Evolutionary conservation across 2,329 filamentous ascomycete species (phyloP).

Genomic region (Fusarium euwallaceae): DNA sequence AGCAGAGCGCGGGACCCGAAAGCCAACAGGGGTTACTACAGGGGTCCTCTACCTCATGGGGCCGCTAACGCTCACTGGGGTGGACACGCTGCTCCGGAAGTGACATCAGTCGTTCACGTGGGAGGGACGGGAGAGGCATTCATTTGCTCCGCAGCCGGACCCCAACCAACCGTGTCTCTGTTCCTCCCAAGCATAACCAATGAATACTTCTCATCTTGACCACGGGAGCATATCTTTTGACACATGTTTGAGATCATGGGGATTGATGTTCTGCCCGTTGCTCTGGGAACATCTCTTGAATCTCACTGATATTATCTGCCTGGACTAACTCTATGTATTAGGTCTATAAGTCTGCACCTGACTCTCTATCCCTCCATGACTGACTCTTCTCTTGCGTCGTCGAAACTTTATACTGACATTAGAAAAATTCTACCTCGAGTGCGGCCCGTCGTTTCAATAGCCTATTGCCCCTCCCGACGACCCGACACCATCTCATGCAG

Average conservation of each 20-base stretch:
- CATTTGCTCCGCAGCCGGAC: slow-evolving; percentile 12
- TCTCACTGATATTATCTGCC: background rate
- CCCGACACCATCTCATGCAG: slow-evolving; percentile 3
- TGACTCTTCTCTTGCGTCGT: background rate
- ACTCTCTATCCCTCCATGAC: background rate
- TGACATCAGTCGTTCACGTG: slow-evolving; percentile 35
- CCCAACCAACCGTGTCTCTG: background rate
- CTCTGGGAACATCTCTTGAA: background rate
- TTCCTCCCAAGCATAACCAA: slow-evolving; percentile 23
- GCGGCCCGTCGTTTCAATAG: slow-evolving; percentile 32
- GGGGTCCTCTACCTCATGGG: slow-evolving; percentile 13
- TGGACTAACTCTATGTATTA: background rate
- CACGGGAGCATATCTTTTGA: slow-evolving; percentile 34
- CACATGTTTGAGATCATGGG: slow-evolving; percentile 29
- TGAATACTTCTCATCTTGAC: slow-evolving; percentile 17
- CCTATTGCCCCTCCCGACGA: slow-evolving; percentile 17
- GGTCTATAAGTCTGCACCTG: background rate
- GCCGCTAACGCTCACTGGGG: slow-evolving; percentile 1
- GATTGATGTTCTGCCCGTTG: slow-evolving; percentile 17
- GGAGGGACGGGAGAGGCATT: slow-evolving; percentile 23
- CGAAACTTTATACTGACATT: background rate
- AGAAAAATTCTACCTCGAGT: background rate
- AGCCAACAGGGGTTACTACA: slow-evolving; percentile 9
- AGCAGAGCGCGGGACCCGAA: slow-evolving; percentile 11
- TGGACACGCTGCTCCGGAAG: slow-evolving; percentile 6